Base-by-base conservation (phyloP, 2,329 filamentous ascomycete genomes). In the Nectriaceae sp. region DNA sequence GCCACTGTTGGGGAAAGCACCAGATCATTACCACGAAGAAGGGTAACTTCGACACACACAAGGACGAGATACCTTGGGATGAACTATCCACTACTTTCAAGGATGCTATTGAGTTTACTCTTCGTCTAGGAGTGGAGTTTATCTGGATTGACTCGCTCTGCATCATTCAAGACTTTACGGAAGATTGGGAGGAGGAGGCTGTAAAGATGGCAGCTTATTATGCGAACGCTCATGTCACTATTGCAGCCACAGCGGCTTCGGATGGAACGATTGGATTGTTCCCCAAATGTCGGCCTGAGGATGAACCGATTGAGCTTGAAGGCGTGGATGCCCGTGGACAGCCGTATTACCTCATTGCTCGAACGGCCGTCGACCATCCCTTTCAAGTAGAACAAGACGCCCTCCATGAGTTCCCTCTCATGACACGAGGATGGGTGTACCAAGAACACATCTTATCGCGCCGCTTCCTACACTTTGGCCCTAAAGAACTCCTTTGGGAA, bases 11-110 rank as follows among this genome's bases (percentile, higher is more conserved):
- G 59, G 57, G 57, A 3, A 65, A 73, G 41, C 63, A 66, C 21
- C 68, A 63, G 47, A 68, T 72, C 18, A 70, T 70, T 26, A 70
- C 36, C 4, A 52, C 52, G 3, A 46, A 35, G 21, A 15, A 21
- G 4, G 21, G 19, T 11, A 57, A 53, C 39, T 16, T 51, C 18
- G 24, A 29, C 3, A 19, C 41, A 15, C 49, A 53, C 29, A 20
- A 35, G 11, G 16, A 16, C 2, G 47, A 47, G n/a, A 57, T 57
- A 18, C 52, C 52, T 1, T 53, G 50, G 49, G 16, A 20, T 3
- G n/a, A 18, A 3, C 48, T 57, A 4, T 47, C 55, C 3, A 39
- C 29, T 5, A 54, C 59, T 0, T 56, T 59, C 13, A 41, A 42
- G 4, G 53, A 60, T 15, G 33, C 52, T 4, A 31, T 56, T 15